These are phyloP conservation scores for Intubia oerlemansii DNA, from an alignment of 2,329 filamentous ascomycete genomes.

Conservation along the genomic window DNA sequence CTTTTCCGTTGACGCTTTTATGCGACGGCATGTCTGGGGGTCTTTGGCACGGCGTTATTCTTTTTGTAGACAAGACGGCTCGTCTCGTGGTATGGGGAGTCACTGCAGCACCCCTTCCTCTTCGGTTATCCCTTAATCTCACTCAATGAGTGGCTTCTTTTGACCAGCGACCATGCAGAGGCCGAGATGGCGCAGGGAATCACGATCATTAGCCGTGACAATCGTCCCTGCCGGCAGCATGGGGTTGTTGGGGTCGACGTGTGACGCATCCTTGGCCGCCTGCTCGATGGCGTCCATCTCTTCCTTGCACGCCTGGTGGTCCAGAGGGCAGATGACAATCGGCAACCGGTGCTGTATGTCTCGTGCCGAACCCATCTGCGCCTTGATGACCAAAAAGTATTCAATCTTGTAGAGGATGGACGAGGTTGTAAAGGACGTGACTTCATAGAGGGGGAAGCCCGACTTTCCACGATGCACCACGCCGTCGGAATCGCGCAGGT, in stretches of 20 bases:
- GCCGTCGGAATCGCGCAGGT: conserved; percentile 69
- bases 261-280: conserved; percentile 76
- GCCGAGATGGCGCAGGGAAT: conserved; percentile 37
- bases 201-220: conserved; percentile 53
- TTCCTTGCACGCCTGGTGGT: conserved; percentile 89
- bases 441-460: conserved; percentile 73
- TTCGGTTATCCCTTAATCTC: too few relatives aligned
- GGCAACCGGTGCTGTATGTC: conserved; percentile 80
- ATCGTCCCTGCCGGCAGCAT: conserved; percentile 79
- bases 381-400: conserved; percentile 88
- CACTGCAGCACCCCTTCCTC: too few relatives aligned
- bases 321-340: conserved; percentile 88
- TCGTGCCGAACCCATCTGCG: conserved; percentile 65
- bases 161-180: conserved; percentile 41
- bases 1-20: too few relatives aligned
- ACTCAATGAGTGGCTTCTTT: conserved; percentile 46
- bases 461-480: conserved; percentile 69
- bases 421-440: conserved; percentile 81
- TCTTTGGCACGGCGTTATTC: too few relatives aligned
- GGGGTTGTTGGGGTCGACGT: conserved; percentile 73
- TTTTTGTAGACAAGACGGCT: too few relatives aligned
- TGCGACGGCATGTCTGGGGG: too few relatives aligned
- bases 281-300: conserved; percentile 98
- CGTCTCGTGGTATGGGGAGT: too few relatives aligned
- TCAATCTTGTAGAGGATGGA: conserved; percentile 96